Evolutionary conservation across 2,329 filamentous ascomycete species (phyloP), one percentile per base, ranked within the genome.

Genomic region (Bipolaris zeicola): DNA sequence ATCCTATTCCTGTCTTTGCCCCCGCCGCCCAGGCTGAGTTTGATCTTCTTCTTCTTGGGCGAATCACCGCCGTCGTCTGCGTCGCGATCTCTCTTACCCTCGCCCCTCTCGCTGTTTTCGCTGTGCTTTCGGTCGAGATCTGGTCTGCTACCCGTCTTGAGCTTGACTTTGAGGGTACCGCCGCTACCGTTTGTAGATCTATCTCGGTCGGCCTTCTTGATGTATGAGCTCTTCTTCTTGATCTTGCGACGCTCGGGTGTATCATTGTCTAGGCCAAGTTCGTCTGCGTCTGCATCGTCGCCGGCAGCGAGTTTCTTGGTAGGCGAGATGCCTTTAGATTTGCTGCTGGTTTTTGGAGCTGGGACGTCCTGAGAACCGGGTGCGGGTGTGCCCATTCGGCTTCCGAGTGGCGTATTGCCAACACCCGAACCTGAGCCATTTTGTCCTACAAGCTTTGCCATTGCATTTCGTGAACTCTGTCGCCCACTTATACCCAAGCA

Each of bases 401-500:
- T 82, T 62, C 70, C 78, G 51, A 65, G 76, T 61, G 60, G 80
- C 65, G 71, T 81, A 73, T 70, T 81, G 37, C 66, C 68, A 16
- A 73, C 49, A 70, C 65, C 81, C 67, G 67, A 78, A 42, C 76
- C 72, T 50, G 68, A 69, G 31, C 73, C 74, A 46, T 76, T 76
- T 44, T 76, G 73, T 62, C 67, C 74, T 1, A 61, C 66, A 2
- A 79, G 58, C 58, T 80, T 80, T 1, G 79, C 80, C 77, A 81
- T 80, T 31, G 81, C 81, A 55, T 81, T 80, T 39, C 80, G 66
- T 45, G 78, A 79, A 52, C 79, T 80, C 61, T 81, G 79, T 11
- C 85, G 76, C 1, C 84, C 84, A 18, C 79, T 81, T 26, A 86
- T 79, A 22, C 84, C 84, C 62, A 87, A 77, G 61, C 85, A 87